Percentiles rank a stretch among this genome's conserved stretches.
These are phyloP conservation scores for Amaranthus hypochondriacus DNA, from an alignment of 148 eudicot species.

Conservation along the genomic window DNA sequence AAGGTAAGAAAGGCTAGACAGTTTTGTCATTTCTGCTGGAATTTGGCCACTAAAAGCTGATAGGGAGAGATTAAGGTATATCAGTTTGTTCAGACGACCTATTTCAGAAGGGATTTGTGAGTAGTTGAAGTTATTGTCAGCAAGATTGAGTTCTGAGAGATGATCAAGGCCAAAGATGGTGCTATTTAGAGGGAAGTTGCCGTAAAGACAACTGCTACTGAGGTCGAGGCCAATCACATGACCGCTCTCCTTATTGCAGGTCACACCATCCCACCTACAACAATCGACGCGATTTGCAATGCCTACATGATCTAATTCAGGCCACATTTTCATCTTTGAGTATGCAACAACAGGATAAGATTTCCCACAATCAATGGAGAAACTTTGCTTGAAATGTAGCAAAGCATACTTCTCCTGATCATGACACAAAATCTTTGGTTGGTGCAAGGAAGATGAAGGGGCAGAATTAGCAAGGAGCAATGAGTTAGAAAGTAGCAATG, in stretches of 20 bases:
- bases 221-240: constrained; percentile 24
- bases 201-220: constrained; percentile 18
- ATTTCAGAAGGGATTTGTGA: constrained; percentile 23
- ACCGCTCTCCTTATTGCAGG: constrained; percentile 9
- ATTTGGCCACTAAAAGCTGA: constrained; percentile 16
- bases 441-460: too few species aligned
- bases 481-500: background rate
- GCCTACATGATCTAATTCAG: too few species aligned
- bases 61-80: constrained; percentile 21
- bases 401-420: constrained; percentile 7
- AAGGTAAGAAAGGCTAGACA: constrained; percentile 17
- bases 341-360: background rate
- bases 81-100: constrained; percentile 16
- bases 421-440: background rate
- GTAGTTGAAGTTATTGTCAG: background rate
- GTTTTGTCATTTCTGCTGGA: constrained; percentile 17
- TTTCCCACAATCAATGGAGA: background rate
- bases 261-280: constrained; percentile 38
- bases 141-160: constrained; percentile 22
- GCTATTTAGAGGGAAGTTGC: constrained; percentile 11
- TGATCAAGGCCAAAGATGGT: constrained; percentile 30
- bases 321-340: constrained; percentile 14
- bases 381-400: constrained; percentile 5
- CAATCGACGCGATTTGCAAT: background rate
- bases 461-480: background rate